Evolutionary conservation across 2,329 filamentous ascomycete species (phyloP).

Genomic region (Fusarium anthophilum): DNA sequence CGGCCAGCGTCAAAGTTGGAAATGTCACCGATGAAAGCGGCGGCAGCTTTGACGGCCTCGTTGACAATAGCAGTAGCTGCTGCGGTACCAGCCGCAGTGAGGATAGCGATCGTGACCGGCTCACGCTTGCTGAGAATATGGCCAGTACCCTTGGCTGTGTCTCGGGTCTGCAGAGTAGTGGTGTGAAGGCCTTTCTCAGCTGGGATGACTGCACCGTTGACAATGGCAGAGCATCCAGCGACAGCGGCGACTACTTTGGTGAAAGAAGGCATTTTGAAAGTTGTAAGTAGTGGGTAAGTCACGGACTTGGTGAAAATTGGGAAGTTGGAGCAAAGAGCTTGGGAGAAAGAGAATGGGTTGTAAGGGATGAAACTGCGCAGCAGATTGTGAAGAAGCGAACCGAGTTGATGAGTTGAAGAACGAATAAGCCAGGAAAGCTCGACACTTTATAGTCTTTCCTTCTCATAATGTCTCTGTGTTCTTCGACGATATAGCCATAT

Average conservation of each 20-base stretch:
- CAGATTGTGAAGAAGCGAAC: not conserved
- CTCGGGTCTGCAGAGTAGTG: not conserved
- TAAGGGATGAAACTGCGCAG: not conserved
- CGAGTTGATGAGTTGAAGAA: not conserved
- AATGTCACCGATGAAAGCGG: not conserved
- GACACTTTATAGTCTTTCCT: not conserved
- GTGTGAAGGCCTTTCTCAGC: not conserved
- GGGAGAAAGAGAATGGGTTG: not conserved
- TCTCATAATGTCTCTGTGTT: fast-evolving
- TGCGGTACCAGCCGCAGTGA: slow-evolving; percentile 6
- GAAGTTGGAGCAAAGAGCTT: not conserved
- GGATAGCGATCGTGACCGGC: not conserved
- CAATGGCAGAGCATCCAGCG: not conserved
- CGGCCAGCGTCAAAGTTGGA: slow-evolving; percentile 4
- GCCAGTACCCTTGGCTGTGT: not conserved
- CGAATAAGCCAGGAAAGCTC: fast-evolving
- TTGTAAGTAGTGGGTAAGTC: not conserved
- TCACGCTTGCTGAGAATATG: not conserved
- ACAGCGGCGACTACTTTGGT: not conserved
- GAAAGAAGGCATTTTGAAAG: not conserved
- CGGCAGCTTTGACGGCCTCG: not conserved
- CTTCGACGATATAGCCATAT: fast-evolving
- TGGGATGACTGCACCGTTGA: not conserved
- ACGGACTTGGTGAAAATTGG: not conserved
- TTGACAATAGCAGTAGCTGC: not conserved